Conservation (phyloP, 1,284 basidiomycete species). For the Coriolopsis trogii region DNA sequence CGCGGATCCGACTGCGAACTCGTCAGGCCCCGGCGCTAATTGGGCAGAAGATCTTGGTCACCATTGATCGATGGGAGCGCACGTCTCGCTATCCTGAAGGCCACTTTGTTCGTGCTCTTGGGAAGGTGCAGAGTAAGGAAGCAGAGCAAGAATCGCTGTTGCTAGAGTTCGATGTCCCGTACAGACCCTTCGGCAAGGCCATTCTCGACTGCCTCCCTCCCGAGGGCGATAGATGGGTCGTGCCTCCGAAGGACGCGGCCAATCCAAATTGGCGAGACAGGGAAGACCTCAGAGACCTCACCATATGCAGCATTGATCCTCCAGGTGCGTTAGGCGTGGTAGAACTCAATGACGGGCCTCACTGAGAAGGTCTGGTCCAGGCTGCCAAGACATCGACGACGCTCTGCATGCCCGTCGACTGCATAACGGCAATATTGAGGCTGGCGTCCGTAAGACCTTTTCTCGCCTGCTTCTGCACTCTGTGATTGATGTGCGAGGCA, state of each 20-base stretch:
- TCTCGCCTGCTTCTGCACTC: background rate
- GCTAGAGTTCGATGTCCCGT: constrained; percentile 96
- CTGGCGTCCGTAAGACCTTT: constrained; percentile 88
- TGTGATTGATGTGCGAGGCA: constrained; percentile 35
- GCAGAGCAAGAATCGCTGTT: constrained; percentile 95
- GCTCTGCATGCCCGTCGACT: constrained; percentile 92
- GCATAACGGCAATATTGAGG: constrained; percentile 95
- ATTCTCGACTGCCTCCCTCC: constrained; percentile 90
- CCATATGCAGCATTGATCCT: constrained; percentile 97
- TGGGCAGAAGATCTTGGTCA: constrained; percentile 95
- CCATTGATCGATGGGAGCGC: constrained; percentile 91
- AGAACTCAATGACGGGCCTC: background rate
- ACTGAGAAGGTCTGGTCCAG: constrained; percentile 40
- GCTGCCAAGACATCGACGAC: constrained; percentile 99
- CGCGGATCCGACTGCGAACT: constrained; percentile 93
- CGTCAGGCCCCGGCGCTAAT: constrained; percentile 90
- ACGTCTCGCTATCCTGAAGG: constrained; percentile 95
- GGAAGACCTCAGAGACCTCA: constrained; percentile 85
- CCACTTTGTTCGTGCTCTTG: constrained; percentile 94
- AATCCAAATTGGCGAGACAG: constrained; percentile 80
- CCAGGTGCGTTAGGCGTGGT: constrained; percentile 57
- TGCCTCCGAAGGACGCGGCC: constrained; percentile 73
- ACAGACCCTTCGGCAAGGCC: constrained; percentile 94
- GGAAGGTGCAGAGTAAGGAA: constrained; percentile 91
- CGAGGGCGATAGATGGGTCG: constrained; percentile 93